phyloP scores from a whole-genome alignment of 2,329 filamentous ascomycete genomes.

The Aspergillus sp. region DNA sequence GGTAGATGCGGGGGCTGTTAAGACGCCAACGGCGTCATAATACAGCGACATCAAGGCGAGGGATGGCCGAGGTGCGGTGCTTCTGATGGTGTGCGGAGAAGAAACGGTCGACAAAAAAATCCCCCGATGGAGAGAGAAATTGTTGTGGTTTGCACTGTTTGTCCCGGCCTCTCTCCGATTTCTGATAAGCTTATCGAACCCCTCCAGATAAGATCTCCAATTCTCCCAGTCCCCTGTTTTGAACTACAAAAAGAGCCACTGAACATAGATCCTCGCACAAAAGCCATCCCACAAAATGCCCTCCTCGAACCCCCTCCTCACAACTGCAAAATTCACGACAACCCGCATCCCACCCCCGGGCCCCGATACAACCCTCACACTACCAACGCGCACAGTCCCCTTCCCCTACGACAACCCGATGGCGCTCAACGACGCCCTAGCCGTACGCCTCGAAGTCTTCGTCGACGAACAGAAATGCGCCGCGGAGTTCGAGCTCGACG shows the following conservation, averaged over 20 bases:
- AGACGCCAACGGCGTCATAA: slow-evolving; percentile 80
- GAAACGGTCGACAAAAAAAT: slow-evolving; percentile 3
- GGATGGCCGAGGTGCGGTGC: background rate
- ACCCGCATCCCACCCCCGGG: slow-evolving; percentile 28
- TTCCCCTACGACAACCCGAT: slow-evolving; percentile 45
- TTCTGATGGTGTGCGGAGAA: background rate
- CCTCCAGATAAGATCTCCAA: background rate
- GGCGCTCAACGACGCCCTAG: slow-evolving; percentile 65
- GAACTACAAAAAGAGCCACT: background rate
- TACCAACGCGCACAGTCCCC: slow-evolving; percentile 31
- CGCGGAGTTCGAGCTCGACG: slow-evolving; percentile 75
- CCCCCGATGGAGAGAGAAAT: slow-evolving; percentile 8
- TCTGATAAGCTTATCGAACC: no score
- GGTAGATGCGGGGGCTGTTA: slow-evolving; percentile 65
- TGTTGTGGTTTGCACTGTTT: slow-evolving; percentile 33
- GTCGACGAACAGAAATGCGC: slow-evolving; percentile 61
- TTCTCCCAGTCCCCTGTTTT: no score
- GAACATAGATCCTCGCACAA: background rate
- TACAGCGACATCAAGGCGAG: slow-evolving; percentile 81
- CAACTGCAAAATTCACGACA: slow-evolving; percentile 15
- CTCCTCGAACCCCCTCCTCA: background rate
- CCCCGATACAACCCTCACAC: slow-evolving; percentile 30
- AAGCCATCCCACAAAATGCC: background rate
- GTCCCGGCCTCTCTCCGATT: slow-evolving; percentile 5
- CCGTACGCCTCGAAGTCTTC: slow-evolving; percentile 61